These are phyloP conservation scores for Diplosphaera chodatii DNA, from an alignment of 139 green algal species.

Conservation along the genomic window DNA sequence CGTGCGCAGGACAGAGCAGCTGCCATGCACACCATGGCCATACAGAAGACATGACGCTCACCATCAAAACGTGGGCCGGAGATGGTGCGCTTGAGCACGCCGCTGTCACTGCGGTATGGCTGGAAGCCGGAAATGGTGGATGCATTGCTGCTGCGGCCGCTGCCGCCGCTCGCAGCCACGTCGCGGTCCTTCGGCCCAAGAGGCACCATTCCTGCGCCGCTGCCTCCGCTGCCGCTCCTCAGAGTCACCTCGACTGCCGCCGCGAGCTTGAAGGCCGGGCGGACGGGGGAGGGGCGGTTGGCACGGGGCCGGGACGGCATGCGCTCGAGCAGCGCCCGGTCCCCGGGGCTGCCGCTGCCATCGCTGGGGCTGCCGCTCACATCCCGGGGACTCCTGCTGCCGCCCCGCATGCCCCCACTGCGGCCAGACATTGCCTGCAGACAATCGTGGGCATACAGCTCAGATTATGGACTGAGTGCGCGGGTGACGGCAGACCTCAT, in stretches of 20 bases:
- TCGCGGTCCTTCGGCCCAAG: too few relatives aligned
- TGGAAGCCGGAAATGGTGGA: not conserved
- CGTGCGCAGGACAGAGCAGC: too few relatives aligned
- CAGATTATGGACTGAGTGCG: too few relatives aligned
- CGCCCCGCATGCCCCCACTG: too few relatives aligned
- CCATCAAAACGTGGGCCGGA: not conserved
- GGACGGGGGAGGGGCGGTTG: too few relatives aligned
- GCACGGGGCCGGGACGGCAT: not conserved
- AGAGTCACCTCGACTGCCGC: too few relatives aligned
- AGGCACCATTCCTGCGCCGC: not conserved
- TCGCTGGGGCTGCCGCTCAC: not conserved
- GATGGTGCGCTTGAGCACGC: not conserved
- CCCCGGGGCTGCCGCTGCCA: not conserved
- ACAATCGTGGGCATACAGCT: too few relatives aligned
- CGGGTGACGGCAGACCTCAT: too few relatives aligned
- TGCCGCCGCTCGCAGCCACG: not conserved
- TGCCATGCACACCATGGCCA: too few relatives aligned
- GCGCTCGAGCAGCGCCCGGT: not conserved
- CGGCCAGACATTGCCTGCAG: too few relatives aligned
- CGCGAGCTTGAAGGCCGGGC: too few relatives aligned
- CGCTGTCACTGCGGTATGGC: not conserved
- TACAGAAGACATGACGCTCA: not conserved
- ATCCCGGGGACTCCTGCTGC: too few relatives aligned
- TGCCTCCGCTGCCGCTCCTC: not conserved
- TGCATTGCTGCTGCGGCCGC: slow-evolving; percentile 23